Conservation (phyloP, 2,329 filamentous ascomycete genomes). For the Ophiostoma piceae region DNA sequence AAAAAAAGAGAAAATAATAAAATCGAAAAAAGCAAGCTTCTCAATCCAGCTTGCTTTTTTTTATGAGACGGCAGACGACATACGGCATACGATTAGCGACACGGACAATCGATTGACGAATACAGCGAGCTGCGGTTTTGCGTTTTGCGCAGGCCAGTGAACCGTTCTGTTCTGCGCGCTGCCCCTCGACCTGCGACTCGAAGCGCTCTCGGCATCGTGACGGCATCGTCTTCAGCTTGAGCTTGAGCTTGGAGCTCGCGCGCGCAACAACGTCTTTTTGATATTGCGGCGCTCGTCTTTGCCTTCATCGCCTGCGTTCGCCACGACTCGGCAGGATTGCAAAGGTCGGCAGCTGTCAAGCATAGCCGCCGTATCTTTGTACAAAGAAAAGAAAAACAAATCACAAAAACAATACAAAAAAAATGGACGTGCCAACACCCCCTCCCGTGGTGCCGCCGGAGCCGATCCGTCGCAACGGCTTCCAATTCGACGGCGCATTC, state of each 20-base stretch:
- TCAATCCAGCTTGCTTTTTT: neutral
- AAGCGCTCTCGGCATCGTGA: neutral
- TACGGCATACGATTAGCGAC: neutral
- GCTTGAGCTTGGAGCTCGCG: neutral
- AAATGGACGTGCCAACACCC: slow-evolving; percentile 16
- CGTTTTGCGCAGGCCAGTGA: slow-evolving; percentile 1
- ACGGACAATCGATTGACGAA: neutral
- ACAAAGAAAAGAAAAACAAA: neutral
- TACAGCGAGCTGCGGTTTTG: slow-evolving; percentile 3
- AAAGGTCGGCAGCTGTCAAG: neutral
- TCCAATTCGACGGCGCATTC: slow-evolving; percentile 32
- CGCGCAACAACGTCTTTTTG: no score
- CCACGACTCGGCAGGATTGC: neutral
- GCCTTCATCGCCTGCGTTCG: neutral
- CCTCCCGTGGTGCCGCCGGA: slow-evolving; percentile 23
- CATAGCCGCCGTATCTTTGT: neutral
- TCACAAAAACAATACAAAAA: no score
- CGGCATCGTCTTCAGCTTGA: neutral
- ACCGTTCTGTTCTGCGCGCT: neutral
- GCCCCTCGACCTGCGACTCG: neutral
- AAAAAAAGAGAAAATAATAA: slow-evolving; percentile 25
- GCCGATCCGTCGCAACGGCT: slow-evolving; percentile 32
- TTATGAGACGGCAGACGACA: neutral
- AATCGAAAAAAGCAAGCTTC: slow-evolving; percentile 22
- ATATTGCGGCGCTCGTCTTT: neutral